These are phyloP conservation scores for Pholiota molesta DNA, from an alignment of 768 basidiomycete species.

Conservation along the genomic window DNA sequence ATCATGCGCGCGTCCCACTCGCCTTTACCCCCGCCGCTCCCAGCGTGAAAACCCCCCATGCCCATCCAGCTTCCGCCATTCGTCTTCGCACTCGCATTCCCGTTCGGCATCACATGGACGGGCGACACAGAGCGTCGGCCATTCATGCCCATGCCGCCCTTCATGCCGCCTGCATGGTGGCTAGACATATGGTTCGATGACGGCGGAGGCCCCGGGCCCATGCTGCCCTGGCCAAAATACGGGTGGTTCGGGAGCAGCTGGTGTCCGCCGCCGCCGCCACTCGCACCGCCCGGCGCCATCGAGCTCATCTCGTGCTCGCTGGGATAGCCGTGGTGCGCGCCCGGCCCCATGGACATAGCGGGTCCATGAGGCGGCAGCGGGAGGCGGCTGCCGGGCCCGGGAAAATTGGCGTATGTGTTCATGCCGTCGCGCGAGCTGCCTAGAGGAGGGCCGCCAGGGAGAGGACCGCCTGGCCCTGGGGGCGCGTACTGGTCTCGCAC, in stretches of 20 bases:
- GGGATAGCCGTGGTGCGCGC: constrained; percentile 23
- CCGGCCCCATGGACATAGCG: constrained; percentile 12
- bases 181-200: constrained; percentile 13
- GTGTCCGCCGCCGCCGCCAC: constrained; percentile 23
- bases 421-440: constrained; percentile 14
- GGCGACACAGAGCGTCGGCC: constrained; percentile 43
- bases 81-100: constrained; percentile 16
- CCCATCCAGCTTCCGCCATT: constrained; percentile 43
- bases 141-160: constrained; percentile 22
- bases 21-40: constrained; percentile 27
- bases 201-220: constrained; percentile 20
- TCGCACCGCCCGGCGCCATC: constrained; percentile 20
- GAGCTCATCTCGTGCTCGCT: constrained; percentile 29
- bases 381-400: constrained; percentile 10
- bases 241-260: constrained; percentile 35
- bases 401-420: constrained; percentile 14
- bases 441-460: constrained; percentile 11
- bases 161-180: constrained; percentile 19
- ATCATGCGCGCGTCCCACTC: constrained; percentile 32
- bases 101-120: constrained; percentile 32
- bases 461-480: constrained; percentile 13
- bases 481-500: constrained; percentile 17
- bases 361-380: constrained; percentile 12
- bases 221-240: constrained; percentile 34
- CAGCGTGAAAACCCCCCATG: constrained; percentile 13